Base-by-base conservation (phyloP, 768 basidiomycete genomes). In the Suillus americanus region DNA sequence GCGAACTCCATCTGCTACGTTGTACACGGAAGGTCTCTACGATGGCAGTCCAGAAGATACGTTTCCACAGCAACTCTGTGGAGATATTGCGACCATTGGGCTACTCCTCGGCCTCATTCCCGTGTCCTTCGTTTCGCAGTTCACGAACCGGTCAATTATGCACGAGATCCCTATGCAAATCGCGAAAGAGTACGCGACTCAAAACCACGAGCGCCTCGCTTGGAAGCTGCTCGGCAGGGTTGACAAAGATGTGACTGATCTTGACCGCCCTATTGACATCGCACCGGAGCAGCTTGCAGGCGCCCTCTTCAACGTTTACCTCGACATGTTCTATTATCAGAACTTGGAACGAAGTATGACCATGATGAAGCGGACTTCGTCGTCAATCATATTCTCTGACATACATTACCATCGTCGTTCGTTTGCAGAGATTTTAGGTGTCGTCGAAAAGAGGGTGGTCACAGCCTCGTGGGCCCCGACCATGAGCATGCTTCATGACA, bases 371-470 rank as follows among this genome's bases (percentile, higher is more conserved):
- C 13, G 12, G 37, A 13, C 13, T 38, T 38, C 37, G 12, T 38
- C 37, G 13, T 38, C 37, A 13, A 13, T 38, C 37, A 38, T 12
- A 38, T 13, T 38, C 37, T 38, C 12, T 13, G 37, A 38, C 13
- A 37, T 79, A 20, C 83, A 83, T 64, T 87, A 88, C 67, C 78
- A 72, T 12, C 80, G 87, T 12, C 75, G 75, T 43, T 81, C 79
- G 41, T 86, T 87, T 60, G 84, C 75, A 0, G 66, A 77, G 3
- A 71, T 89, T 46, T 72, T 89, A 13, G 69, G 69, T 18, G 67
- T 79, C 18, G 73, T 85, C 40, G 80, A 79, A 64, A 72, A 70
- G 23, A 72, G 76, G 46, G 70, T 81, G 6, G 63, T 65, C n/a
- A 68, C 74, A 3, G 73, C 81, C 51, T 7, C 7, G 33, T 89